phyloP scores from a whole-genome alignment of 371 early-diverging fungal genomes.

The Amoeboaphelidium protococcarum region DNA sequence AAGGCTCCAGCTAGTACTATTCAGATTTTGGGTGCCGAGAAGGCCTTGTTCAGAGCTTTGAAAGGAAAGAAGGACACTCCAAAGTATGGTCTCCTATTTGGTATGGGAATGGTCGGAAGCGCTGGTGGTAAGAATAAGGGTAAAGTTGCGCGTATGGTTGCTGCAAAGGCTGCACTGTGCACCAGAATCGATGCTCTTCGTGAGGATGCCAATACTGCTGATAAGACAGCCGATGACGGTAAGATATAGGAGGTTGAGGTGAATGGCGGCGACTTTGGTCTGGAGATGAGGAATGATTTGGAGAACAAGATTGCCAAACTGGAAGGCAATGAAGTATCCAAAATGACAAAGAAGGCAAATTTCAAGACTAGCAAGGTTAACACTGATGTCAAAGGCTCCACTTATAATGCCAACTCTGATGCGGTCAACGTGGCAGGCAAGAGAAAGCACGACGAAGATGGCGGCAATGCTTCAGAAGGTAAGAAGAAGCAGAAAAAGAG shows the following conservation, averaged over 20 bases:
- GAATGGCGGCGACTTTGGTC: too few species aligned
- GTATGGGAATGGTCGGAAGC: conserved; percentile 65
- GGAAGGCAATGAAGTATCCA: too few species aligned
- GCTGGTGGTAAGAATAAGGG: conserved; percentile 66
- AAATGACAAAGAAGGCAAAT: too few species aligned
- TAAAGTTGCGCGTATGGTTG: conserved; percentile 70
- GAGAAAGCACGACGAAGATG: conserved; percentile 6
- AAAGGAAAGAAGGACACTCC: conserved; percentile 86
- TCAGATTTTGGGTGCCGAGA: conserved; percentile 94
- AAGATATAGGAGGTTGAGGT: too few species aligned
- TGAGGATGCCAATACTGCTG: conserved; percentile 13
- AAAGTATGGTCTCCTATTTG: conserved; percentile 87
- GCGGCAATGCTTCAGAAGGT: conserved; percentile 2
- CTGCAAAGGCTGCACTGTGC: conserved; percentile 72
- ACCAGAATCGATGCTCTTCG: conserved; percentile 86
- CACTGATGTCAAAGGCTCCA: too few species aligned
- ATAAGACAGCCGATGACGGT: too few species aligned
- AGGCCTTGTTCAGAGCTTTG: conserved; percentile 84
- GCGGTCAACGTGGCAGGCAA: neutral
- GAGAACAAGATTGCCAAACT: conserved; percentile 39
- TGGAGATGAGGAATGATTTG: conserved; percentile 33
- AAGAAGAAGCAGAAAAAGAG: conserved; percentile 37
- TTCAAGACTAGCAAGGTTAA: too few species aligned
- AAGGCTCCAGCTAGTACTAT: conserved; percentile 84
- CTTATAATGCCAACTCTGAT: neutral